Conservation (phyloP, 108 stramenopile genomes). For the Skeletonema menzelii region DNA sequence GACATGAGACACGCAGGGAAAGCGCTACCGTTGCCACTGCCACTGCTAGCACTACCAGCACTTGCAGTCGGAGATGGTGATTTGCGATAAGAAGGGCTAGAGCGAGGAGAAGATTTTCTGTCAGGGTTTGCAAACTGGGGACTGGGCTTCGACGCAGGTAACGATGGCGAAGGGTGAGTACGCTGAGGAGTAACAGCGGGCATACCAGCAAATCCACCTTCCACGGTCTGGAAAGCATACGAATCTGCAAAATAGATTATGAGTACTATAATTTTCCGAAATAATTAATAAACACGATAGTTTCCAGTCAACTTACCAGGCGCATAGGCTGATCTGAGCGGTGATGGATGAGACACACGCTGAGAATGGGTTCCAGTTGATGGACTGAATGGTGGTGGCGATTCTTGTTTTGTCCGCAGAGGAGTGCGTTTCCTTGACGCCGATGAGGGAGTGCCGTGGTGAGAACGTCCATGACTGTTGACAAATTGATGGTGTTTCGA, state of each 20-base stretch:
- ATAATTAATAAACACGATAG: background rate
- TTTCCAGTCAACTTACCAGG: background rate
- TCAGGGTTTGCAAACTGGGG: conserved; percentile 1
- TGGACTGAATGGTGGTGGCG: background rate
- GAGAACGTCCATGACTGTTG: background rate
- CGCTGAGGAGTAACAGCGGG: background rate
- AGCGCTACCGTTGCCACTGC: background rate
- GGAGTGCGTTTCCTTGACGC: background rate
- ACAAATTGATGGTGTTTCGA: background rate
- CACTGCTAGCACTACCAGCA: background rate
- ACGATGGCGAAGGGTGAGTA: background rate
- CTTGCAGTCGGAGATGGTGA: background rate
- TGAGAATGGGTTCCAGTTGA: background rate
- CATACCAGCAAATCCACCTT: background rate
- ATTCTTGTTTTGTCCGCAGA: background rate
- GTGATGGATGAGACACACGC: background rate
- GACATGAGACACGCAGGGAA: conserved; percentile 1
- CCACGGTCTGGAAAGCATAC: background rate
- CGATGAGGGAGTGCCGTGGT: background rate
- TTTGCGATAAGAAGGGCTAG: conserved; percentile 1
- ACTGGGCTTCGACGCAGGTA: background rate
- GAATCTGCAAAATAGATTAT: background rate
- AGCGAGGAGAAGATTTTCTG: background rate
- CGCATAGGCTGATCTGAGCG: background rate
- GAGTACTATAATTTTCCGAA: background rate